Conservation (phyloP, 176 grass and related monocot species). For the Cymbopogon citratus region DNA sequence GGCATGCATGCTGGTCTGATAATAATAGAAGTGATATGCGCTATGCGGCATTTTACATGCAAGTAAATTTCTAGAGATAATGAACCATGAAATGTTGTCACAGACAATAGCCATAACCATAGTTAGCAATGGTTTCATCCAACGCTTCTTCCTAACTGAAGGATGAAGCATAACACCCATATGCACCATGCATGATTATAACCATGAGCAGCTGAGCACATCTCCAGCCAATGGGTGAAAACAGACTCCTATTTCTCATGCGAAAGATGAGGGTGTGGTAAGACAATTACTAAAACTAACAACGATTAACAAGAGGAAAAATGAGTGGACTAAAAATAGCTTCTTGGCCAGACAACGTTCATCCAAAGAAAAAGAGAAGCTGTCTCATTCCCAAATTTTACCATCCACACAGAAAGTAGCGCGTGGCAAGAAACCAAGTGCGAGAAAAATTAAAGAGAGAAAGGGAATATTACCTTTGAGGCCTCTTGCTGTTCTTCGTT, state of each 20-base stretch:
- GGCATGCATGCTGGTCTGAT: not conserved
- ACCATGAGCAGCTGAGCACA: not conserved
- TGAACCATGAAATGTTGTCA: not conserved
- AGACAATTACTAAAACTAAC: conserved; percentile 26
- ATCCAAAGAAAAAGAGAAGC: conserved; percentile 1
- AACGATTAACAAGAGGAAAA: conserved; percentile 1
- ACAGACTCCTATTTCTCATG: conserved; percentile 28
- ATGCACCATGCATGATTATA: not conserved
- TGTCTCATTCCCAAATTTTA: conserved; percentile 9
- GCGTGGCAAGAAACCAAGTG: not conserved
- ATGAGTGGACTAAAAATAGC: conserved; percentile 31
- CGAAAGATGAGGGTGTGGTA: conserved; percentile 15
- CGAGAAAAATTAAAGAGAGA: not conserved
- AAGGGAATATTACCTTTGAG: not conserved
- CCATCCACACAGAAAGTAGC: conserved; percentile 10
- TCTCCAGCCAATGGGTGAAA: conserved; percentile 13
- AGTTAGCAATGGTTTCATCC: not conserved
- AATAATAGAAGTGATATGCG: not conserved
- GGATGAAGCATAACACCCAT: not conserved
- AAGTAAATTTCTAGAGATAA: not conserved
- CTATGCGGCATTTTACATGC: too few relatives aligned
- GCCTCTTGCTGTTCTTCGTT: conserved; percentile 20
- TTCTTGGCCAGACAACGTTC: conserved; percentile 15
- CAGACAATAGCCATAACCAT: not conserved
- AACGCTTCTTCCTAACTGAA: not conserved